Base-by-base conservation (phyloP, 805 yeast genomes). In the Schwanniomyces sp. region DNA sequence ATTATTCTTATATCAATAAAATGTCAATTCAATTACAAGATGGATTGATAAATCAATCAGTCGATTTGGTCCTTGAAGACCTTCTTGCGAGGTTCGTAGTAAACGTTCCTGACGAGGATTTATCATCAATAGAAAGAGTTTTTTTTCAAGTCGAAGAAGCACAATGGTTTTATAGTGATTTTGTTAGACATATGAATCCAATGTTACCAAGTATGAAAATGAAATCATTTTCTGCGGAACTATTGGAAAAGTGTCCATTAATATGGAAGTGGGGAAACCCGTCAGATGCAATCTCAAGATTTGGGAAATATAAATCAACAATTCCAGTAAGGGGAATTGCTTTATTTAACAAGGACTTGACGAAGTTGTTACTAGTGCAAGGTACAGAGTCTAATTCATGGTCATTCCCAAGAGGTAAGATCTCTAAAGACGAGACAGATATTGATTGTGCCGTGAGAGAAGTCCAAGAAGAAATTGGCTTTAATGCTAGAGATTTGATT, bases 291-390 rank as follows among this genome's bases (percentile, higher is more conserved):
- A 67, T 91, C 43, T 75, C 83, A 34, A 78, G 84, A 58, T 95
- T 94, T 64, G 86, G 91, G 24, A 81, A 81, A 60, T 94, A 94
- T 70, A 94, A 94, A 69, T 80, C 85, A 25, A 81, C 86, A 2
- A 92, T 94, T 49, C 99, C 99, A 0, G 99, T 94, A 1, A 78
- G 99, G 58, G 99, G 99, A 28, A 94, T 92, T 40, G 96, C 96
- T 7, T 73, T 95, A 45, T 78, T 94, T 58, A 91, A 89, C 61
- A 73, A 78, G 45, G 79, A 77, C 29, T 64, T 90, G 71, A 79
- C 83, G 47, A 89, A 88, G 60, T 72, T 89, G 9, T 62, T 95
- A 26, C 69, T 94, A 53, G 96, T 94, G 5, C 84, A 88, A 61
- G 97, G 97, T 4, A 83, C 84, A 43, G 95, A 88, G 52, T 79